phyloP scores from a whole-genome alignment of 176 grass and related monocot genomes.

The Elaeis guineensis region DNA sequence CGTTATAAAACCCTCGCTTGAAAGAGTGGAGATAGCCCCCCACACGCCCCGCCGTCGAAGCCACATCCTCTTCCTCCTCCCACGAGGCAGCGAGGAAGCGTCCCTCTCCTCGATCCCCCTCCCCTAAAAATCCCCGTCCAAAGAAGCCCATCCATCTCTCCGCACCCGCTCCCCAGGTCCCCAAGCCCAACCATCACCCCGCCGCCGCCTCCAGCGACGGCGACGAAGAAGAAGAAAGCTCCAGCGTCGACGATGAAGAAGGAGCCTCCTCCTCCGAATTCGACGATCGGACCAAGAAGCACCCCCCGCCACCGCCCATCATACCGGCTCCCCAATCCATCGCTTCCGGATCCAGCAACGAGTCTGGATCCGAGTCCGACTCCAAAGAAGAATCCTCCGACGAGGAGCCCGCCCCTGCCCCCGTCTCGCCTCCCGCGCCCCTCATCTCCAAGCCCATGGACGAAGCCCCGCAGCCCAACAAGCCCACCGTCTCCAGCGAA shows the following conservation, averaged over 20 bases:
- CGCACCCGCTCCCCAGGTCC: not conserved
- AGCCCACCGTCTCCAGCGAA: conserved; percentile 17
- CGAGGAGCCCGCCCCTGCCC: not conserved
- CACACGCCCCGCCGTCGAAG: conserved; percentile 27
- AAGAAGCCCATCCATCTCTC: conserved; percentile 28
- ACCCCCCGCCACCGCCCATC: not conserved
- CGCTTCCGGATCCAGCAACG: too few relatives aligned
- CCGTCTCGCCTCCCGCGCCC: conserved; percentile 26
- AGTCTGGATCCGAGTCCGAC: too few relatives aligned
- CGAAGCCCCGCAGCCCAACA: conserved; percentile 1
- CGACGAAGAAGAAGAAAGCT: conserved; percentile 23
- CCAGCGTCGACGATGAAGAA: conserved; percentile 13
- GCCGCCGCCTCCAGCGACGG: conserved; percentile 10
- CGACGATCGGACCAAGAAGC: not conserved
- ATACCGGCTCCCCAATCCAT: too few relatives aligned
- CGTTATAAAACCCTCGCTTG: too few relatives aligned
- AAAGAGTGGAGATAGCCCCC: conserved; percentile 24
- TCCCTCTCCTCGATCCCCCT: conserved; percentile 12
- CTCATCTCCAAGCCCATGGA: conserved; percentile 55
- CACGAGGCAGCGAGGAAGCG: not conserved
- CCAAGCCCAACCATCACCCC: not conserved
- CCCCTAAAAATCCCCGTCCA: conserved; percentile 11
- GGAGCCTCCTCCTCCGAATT: conserved; percentile 17
- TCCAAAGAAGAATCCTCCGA: too few relatives aligned
- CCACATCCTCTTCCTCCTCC: conserved; percentile 22